phyloP scores from a whole-genome alignment of 768 basidiomycete species.

The Lactarius sanguifluus region DNA sequence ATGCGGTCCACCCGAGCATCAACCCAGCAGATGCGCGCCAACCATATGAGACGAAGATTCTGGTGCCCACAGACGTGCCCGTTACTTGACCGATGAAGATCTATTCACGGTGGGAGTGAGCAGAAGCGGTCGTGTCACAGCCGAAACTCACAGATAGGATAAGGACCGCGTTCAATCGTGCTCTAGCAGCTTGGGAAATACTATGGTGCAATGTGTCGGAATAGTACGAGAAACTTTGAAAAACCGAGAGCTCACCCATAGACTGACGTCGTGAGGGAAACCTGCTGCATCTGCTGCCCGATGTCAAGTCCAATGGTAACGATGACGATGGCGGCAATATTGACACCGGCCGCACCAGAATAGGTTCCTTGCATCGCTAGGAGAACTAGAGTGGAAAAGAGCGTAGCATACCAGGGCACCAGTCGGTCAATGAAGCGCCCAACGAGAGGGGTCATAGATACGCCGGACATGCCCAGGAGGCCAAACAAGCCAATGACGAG shows the following conservation, averaged over 20 bases:
- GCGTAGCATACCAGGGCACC: constrained; percentile 42
- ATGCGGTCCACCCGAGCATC: constrained; percentile 35
- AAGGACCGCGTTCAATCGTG: constrained; percentile 24
- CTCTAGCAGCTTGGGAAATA: constrained; percentile 13
- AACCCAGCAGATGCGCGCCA: constrained; percentile 35
- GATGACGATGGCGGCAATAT: constrained; percentile 39
- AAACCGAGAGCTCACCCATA: neutral
- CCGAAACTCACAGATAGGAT: constrained; percentile 21
- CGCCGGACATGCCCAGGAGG: constrained; percentile 43
- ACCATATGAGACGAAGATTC: constrained; percentile 38
- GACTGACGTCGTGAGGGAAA: constrained; percentile 31
- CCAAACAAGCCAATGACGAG: constrained; percentile 45
- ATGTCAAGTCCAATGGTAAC: constrained; percentile 38
- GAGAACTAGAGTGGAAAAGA: constrained; percentile 35
- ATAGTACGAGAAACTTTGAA: neutral
- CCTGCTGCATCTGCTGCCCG: constrained; percentile 40
- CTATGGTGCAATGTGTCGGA: neutral
- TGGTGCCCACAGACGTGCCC: constrained; percentile 40
- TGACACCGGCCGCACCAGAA: constrained; percentile 36
- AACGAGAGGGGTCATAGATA: constrained; percentile 26
- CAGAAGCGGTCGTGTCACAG: neutral
- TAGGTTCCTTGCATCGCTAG: constrained; percentile 33
- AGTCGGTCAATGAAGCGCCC: constrained; percentile 33
- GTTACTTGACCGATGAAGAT: constrained; percentile 37
- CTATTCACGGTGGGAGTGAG: neutral